Base-by-base conservation (phyloP, 805 yeast genomes). In the Candida pini region DNA sequence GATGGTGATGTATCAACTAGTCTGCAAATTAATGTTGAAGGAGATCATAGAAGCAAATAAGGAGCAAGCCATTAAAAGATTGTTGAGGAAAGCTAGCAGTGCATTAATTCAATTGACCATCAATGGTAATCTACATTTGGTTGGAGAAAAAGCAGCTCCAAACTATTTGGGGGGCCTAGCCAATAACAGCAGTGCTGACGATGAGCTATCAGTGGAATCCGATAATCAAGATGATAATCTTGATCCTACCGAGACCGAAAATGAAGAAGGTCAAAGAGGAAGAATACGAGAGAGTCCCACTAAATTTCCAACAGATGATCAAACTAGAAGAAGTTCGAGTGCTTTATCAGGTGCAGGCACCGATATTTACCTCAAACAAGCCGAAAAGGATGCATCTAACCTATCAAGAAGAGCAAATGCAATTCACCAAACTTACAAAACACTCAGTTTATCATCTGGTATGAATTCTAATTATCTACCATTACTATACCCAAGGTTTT, bases 401-500 rank as follows among this genome's bases (percentile, higher is more conserved):
- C 39, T 57, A 22, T 21, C 50, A 13, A 39, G 24, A 16, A 41
- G 54, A 14, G 36, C 49, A 3, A 38, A 40, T 9, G 8, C 36
- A 6, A 26, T 54, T 20, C 39, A 35, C 19, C 43, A 41, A 8
- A 31, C 49, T 5, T 43, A 48, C 25, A 16, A 38, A 5, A 36
- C 35, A 14, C 10, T 54, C 18, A 44, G 45, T 16, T 38, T 43
- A 9, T 18, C 40, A 4, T 18, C 20, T 9, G 44, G 41, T 6
- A 37, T 38, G 13, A 41, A 50, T 26, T 37, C 53, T 2, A 28
- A 45, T 31, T 33, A 58, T 12, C 41, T 80, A 23, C 92, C 90
- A 0, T 81, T 81, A 51, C 60, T 78, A 2, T 74, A 78, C 43
- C 88, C 92, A 7, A 65, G 92, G 39, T 79, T 82, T 47, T 58